Base-by-base conservation (phyloP, 2,329 filamentous ascomycete genomes). In the Exophiala sp. region DNA sequence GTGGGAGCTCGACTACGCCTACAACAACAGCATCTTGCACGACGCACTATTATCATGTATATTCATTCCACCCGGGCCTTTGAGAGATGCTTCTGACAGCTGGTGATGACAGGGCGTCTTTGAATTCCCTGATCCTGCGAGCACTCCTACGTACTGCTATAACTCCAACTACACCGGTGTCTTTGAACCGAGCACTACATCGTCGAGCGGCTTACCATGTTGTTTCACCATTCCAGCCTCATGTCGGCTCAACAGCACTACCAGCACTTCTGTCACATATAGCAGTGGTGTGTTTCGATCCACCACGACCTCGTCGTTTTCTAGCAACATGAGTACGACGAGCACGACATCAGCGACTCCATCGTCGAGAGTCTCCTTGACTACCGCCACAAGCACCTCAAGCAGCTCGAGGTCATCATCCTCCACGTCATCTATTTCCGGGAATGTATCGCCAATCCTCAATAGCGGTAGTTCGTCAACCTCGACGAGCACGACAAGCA, bases 211-310 rank as follows among this genome's bases (percentile, higher is more conserved):
- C 22, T 42, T 58, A n/a, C 55, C 57, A 1, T 59, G 55, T 32
- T 59, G 57, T 30, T 53, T 57, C 30, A 54, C 50, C 7, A 53
- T 53, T 21, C 54, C 57, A 2, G 49, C 40, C 6, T 59, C 54
- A 8, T 59, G 52, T 35, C 43, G 45, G 21, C 18, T 32, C 10
- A 52, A 50, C 27, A 53, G 46, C 30, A 45, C 47, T 13, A 48
- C 29, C n/a, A 51, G 43, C 21, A 50, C 50, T 7, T 56, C 54
- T 22, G 48, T 45, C 35, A 55, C 46, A 2, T 50, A 48, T 22
- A 52, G 40, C 29, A 53, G 39, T 24, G 57, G 57, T 9, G 57
- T 59, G 1, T 54, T 59, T 38, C 40, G 56, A 18, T 32, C 55
- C n/a, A 52, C 53, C 34, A 46, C 34, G 3, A 43, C 47, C 13